These are phyloP conservation scores for Drechslerella dactyloides DNA, from an alignment of 2,329 filamentous ascomycete species.

Conservation along the genomic window DNA sequence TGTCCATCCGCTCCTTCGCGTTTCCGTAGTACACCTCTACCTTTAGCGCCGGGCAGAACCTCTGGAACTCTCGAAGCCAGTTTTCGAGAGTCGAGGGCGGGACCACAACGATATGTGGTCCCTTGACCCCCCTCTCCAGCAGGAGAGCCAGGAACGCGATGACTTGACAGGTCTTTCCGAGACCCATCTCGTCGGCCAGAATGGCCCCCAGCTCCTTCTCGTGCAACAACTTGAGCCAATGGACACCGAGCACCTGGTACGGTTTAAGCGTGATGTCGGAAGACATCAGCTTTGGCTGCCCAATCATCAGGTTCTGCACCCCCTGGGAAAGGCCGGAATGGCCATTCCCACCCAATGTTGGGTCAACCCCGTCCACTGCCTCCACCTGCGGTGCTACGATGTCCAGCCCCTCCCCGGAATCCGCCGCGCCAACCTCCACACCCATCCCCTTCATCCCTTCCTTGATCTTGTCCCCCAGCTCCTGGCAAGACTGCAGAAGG, in stretches of 20 bases:
- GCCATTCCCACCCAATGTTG: conserved; percentile 67
- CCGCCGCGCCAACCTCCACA: conserved; percentile 66
- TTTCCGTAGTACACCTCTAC: conserved; percentile 76
- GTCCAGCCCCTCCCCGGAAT: conserved; percentile 65
- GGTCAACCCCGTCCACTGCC: conserved; percentile 67
- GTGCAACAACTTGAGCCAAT: conserved; percentile 89
- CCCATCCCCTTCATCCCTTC: conserved; percentile 73
- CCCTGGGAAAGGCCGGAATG: conserved; percentile 54
- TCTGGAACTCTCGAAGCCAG: conserved; percentile 88
- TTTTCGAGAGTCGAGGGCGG: conserved; percentile 94
- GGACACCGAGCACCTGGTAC: conserved; percentile 91
- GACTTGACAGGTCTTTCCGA: conserved; percentile 96
- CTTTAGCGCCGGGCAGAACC: conserved; percentile 78
- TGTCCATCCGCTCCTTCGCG: conserved; percentile 70
- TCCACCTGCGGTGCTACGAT: conserved; percentile 60
- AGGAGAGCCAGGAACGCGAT: conserved; percentile 89
- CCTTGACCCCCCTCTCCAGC: conserved; percentile 70
- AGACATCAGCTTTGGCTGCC: conserved; percentile 79
- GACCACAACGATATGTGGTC: conserved; percentile 84
- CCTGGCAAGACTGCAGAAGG: conserved; percentile 77
- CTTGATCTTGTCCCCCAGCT: conserved; percentile 71
- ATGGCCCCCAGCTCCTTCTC: conserved; percentile 82
- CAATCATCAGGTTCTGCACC: conserved; percentile 61
- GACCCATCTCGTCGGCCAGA: conserved; percentile 94
- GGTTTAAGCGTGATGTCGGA: conserved; percentile 81